Conservation (phyloP, 140 eudicot genomes). For the Stevia rebaudiana region DNA sequence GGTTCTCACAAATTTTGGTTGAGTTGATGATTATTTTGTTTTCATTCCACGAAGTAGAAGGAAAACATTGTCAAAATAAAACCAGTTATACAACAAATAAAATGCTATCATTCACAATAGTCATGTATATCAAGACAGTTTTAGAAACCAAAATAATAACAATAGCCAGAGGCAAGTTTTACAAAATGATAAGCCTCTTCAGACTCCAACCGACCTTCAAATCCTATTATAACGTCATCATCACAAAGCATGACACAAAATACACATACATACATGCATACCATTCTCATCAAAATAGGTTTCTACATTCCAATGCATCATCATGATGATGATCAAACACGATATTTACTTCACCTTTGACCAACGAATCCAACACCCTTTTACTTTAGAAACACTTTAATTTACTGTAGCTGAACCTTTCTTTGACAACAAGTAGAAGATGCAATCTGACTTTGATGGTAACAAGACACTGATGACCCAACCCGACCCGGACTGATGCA, state of each 20-base stretch:
- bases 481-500: conserved; percentile 21
- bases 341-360: conserved; percentile 26
- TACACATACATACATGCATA: neutral
- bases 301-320: conserved; percentile 13
- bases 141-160: conserved; percentile 7
- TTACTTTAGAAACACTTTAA: conserved; percentile 1
- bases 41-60: too few relatives aligned
- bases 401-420: neutral
- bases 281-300: conserved; percentile 19
- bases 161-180: conserved; percentile 23
- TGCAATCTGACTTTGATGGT: conserved; percentile 7
- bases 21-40: too few relatives aligned
- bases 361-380: conserved; percentile 21
- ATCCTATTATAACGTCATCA: conserved; percentile 19
- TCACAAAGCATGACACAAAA: conserved; percentile 17
- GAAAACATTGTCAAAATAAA: too few relatives aligned
- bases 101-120: conserved; percentile 15
- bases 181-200: conserved; percentile 24
- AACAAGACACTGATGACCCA: conserved; percentile 11
- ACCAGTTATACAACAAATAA: conserved; percentile 4
- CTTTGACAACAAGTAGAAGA: conserved; percentile 11
- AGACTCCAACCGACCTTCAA: neutral
- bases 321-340: conserved; percentile 5
- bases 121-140: conserved; percentile 1
- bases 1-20: too few relatives aligned